These are phyloP conservation scores for Straminergon stramineum DNA, from an alignment of 225 moss, liverwort and hornwort genomes.

Conservation along the genomic window DNA sequence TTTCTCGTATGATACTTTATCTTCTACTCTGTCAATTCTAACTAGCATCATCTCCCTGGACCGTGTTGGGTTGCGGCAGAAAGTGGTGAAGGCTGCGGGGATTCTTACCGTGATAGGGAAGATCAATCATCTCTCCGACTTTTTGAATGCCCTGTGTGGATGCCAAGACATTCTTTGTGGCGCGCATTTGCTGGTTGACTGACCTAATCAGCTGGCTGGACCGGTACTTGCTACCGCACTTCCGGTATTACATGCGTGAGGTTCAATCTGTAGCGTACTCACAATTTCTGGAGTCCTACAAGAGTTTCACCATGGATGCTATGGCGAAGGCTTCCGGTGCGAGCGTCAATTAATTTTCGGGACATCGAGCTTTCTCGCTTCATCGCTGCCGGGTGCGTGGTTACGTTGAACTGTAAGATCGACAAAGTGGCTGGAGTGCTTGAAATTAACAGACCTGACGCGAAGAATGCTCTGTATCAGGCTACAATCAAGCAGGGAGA, in stretches of 20 bases:
- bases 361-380: conserved; percentile 90
- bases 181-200: conserved; percentile 81
- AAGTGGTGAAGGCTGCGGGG: conserved; percentile 99
- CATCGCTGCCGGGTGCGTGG: conserved; percentile 90
- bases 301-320: conserved; percentile 97
- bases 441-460: conserved; percentile 92
- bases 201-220: conserved; percentile 72
- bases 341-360: conserved; percentile 59
- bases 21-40: conserved; percentile 72
- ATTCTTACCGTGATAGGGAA: conserved; percentile 94
- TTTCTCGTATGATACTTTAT: conserved; percentile 91
- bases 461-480: conserved; percentile 96
- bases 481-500: conserved; percentile 99
- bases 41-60: conserved; percentile 94
- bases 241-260: conserved; percentile 96
- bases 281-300: conserved; percentile 95
- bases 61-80: conserved; percentile 87
- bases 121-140: conserved; percentile 80
- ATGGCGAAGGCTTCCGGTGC: conserved; percentile 97
- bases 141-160: conserved; percentile 83
- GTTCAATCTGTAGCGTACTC: conserved; percentile 91
- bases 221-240: conserved; percentile 67
- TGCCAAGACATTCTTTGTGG: conserved; percentile 96
- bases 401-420: conserved; percentile 78
- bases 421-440: conserved; percentile 96